Conservation (phyloP, 2,329 filamentous ascomycete genomes). For the Trichophyton verrucosum region DNA sequence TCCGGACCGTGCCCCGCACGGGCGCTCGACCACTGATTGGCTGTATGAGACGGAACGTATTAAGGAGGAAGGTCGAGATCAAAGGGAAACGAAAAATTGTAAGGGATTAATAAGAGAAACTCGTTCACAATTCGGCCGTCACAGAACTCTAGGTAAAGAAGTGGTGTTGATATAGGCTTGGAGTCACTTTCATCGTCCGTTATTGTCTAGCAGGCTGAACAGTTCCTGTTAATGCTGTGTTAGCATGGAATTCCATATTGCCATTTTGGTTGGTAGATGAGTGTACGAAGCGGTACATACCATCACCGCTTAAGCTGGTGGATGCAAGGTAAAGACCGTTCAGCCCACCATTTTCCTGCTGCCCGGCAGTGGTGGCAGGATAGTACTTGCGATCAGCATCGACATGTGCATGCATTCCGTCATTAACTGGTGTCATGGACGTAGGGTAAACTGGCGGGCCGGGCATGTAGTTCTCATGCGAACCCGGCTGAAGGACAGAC, state of each 20-base stretch:
- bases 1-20: conserved; percentile 13
- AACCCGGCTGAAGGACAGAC: conserved; percentile 66
- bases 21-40: conserved; percentile 6
- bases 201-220: conserved; percentile 44
- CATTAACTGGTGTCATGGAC: conserved; percentile 58
- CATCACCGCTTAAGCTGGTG: conserved; percentile 35
- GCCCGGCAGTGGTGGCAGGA: conserved; percentile 30
- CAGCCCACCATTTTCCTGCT: conserved; percentile 34
- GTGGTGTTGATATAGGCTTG: background rate
- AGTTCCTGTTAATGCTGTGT: conserved; percentile 30
- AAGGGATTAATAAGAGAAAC: background rate
- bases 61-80: conserved; percentile 5
- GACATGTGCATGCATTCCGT: conserved; percentile 55
- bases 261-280: conserved; percentile 22
- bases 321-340: conserved; percentile 38
- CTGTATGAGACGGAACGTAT: conserved; percentile 2
- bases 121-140: conserved; percentile 5
- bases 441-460: conserved; percentile 48
- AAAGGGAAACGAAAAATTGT: background rate
- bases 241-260: conserved; percentile 29
- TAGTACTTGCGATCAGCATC: conserved; percentile 43
- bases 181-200: conserved; percentile 8
- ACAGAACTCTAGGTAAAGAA: conserved; percentile 35
- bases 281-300: conserved; percentile 31
- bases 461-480: conserved; percentile 50